Evolutionary conservation across 148 eudicot species (phyloP).

Genomic region (Chenopodium formosanum): DNA sequence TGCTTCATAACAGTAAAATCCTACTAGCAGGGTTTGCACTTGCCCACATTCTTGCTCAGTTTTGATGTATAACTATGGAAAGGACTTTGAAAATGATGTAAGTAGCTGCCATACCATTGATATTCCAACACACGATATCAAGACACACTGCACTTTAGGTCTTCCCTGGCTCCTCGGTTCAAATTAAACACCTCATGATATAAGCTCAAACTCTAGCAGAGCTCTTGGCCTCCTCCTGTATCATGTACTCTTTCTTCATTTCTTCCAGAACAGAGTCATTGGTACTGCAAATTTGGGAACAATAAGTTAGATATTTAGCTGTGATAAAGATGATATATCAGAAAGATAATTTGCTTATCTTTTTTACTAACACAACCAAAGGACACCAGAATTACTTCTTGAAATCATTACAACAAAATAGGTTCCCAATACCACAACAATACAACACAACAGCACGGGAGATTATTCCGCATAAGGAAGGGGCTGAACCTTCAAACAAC

Average conservation of each 20-base stretch:
- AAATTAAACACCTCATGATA: not conserved
- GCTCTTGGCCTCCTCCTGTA: conserved; percentile 33
- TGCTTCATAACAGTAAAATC: not conserved
- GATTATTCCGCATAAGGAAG: not conserved
- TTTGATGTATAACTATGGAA: not conserved
- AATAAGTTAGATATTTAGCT: not conserved
- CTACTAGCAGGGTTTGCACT: not conserved
- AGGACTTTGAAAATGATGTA: not conserved
- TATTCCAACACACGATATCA: not conserved
- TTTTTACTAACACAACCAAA: too few relatives aligned
- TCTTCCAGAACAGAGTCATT: conserved; percentile 42
- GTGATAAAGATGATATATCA: not conserved
- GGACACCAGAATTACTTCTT: not conserved
- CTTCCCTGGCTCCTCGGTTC: not conserved
- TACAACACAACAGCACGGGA: not conserved
- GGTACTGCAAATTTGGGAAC: conserved; percentile 31
- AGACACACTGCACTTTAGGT: not conserved
- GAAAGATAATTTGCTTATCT: not conserved
- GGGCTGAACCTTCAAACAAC: not conserved
- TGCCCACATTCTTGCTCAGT: not conserved
- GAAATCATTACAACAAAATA: not conserved
- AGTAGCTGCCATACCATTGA: not conserved
- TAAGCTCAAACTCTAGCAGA: conserved; percentile 15
- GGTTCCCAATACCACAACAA: not conserved
- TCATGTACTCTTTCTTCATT: conserved; percentile 40